These are phyloP conservation scores for Aspergillus ruber DNA, from an alignment of 2,329 filamentous ascomycete genomes.

Conservation along the genomic window DNA sequence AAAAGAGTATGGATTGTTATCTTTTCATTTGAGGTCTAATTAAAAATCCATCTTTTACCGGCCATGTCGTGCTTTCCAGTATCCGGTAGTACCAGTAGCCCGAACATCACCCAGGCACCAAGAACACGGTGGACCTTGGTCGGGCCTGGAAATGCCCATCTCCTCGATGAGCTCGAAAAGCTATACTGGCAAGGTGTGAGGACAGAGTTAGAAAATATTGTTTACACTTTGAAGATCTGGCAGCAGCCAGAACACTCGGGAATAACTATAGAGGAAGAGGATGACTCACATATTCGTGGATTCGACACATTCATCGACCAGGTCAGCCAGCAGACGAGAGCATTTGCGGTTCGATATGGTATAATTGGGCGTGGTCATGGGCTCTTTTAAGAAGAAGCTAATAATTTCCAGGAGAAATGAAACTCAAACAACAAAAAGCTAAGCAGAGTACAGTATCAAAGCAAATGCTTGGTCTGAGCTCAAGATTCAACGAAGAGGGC, in stretches of 20 bases:
- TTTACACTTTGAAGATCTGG: constrained; percentile 31
- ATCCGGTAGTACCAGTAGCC: neutral
- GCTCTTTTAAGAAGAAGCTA: neutral
- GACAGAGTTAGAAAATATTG: constrained; percentile 29
- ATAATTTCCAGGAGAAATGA: neutral
- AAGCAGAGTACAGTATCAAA: neutral
- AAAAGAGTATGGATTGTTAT: too few relatives aligned
- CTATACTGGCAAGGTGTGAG: constrained; percentile 36
- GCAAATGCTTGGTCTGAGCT: neutral
- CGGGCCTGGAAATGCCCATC: constrained; percentile 7
- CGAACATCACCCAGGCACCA: neutral
- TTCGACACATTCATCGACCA: constrained; percentile 37
- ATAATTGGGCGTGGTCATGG: neutral
- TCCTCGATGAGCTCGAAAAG: constrained; percentile 19
- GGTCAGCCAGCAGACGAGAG: constrained; percentile 25
- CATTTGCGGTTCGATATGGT: constrained; percentile 22
- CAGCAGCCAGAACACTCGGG: constrained; percentile 15
- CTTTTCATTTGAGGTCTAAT: too few relatives aligned
- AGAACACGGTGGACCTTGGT: constrained; percentile 5
- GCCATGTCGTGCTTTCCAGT: neutral
- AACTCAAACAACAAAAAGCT: neutral
- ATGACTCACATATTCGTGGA: constrained; percentile 26
- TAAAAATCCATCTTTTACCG: too few relatives aligned
- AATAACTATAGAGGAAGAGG: constrained; percentile 14
- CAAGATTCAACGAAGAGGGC: neutral